Evolutionary conservation across 2,329 filamentous ascomycete species (phyloP), one percentile per base, ranked within the genome.

Genomic region (Anisogramma anomala): DNA sequence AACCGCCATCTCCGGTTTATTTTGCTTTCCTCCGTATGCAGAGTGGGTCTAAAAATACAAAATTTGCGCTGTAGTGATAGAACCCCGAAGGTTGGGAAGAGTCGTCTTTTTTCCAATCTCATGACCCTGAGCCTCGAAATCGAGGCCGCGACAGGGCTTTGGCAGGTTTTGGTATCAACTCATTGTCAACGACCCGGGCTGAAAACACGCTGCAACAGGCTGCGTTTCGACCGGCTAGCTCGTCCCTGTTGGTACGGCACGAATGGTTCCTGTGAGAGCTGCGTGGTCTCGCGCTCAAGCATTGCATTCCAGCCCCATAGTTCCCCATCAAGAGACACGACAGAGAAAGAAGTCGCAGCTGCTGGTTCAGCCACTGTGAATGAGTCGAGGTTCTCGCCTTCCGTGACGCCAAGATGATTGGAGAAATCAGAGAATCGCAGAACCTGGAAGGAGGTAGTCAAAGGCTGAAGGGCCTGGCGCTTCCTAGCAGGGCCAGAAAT

Each of bases 381-480:
- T 15, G 45, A 44, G 37, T 35, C 14, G n/a, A 40, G 31, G 14
- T 41, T 45, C 6, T 30, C 28, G 7, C 41, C 40, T 20, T 48
- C 41, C 9, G 32, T 32, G 6, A 45, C 19, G 6, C 50, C 48
- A 13, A 55, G 47, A 31, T 50, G 50, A 14, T 51, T 52, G 11
- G 53, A 62, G 19, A 62, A 50, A 40, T 64, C 61, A 23, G 49
- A 53, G 13, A 62, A 41, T 6, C 48, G 33, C 14, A 50, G 48
- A 3, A 43, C 39, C 3, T 47, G 43, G 19, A 33, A 39, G 17
- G 40, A 33, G 34, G 43, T 40, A 30, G 48, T 28, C 38, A 39
- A 20, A 20, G 32, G 25, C 28, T 33, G 14, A 23, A 25, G 27
- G 28, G 32, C 31, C 23, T 34, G 30, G 13, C 44, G n/a, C 28